Evolutionary conservation across 208 protist species (phyloP).

Genomic region (Trypanosoma platydactyli): DNA sequence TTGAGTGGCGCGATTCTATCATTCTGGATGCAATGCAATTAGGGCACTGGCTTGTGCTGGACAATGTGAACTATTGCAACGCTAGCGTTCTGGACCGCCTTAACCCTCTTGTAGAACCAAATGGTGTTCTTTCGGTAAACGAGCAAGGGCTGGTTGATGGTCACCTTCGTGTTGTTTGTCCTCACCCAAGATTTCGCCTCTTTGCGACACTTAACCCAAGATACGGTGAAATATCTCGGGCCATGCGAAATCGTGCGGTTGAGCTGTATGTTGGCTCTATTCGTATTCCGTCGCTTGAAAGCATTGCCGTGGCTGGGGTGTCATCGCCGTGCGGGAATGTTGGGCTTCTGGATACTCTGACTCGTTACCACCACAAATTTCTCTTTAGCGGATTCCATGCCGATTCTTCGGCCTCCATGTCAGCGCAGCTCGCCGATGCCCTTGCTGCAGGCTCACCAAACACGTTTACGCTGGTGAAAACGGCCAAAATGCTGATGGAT

Average conservation of each 20-base stretch:
- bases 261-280: slow-evolving; percentile 94
- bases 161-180: slow-evolving; percentile 89
- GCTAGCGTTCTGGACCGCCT: slow-evolving; percentile 99
- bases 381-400: slow-evolving; percentile 66
- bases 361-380: slow-evolving; percentile 77
- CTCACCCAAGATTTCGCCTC: slow-evolving; percentile 98
- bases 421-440: slow-evolving; percentile 61
- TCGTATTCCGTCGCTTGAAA: slow-evolving; percentile 75
- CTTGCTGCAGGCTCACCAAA: slow-evolving; percentile 78
- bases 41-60: slow-evolving; percentile 99
- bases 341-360: slow-evolving; percentile 33
- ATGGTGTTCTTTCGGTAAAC: slow-evolving; percentile 94
- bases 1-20: slow-evolving; percentile 99
- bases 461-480: slow-evolving; percentile 79
- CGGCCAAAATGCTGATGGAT: slow-evolving; percentile 47
- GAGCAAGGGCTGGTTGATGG: slow-evolving; percentile 96
- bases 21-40: slow-evolving; percentile 94
- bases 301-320: slow-evolving; percentile 24
- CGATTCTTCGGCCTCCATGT: slow-evolving; percentile 48
- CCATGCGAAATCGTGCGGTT: slow-evolving; percentile 99
- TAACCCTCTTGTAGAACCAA: slow-evolving; percentile 99
- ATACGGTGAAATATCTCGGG: slow-evolving; percentile 98
- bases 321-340: slow-evolving; percentile 11
- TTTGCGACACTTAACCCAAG: slow-evolving; percentile 98
- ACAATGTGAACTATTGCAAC: slow-evolving; percentile 99